Conservation (phyloP, 306 rosid genomes). For the Pyrus pyrifolia region DNA sequence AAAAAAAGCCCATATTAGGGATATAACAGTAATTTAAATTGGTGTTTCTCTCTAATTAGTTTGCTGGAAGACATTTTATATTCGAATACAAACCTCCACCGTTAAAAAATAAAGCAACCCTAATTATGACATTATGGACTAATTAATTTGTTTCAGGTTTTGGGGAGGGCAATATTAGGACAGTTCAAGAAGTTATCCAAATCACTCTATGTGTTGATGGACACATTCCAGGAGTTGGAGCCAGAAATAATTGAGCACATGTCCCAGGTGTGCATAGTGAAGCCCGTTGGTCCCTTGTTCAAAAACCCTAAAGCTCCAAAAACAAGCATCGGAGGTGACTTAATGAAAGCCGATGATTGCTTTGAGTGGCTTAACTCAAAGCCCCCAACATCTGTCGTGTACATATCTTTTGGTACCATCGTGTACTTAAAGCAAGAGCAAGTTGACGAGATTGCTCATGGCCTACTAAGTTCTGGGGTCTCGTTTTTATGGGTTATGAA, state of each 20-base stretch:
- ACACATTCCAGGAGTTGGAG: slow-evolving; percentile 33
- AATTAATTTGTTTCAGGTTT: neutral
- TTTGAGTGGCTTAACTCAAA: slow-evolving; percentile 54
- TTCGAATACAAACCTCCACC: no score
- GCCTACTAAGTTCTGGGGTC: slow-evolving; percentile 31
- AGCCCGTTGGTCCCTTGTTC: slow-evolving; percentile 56
- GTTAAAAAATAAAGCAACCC: no score
- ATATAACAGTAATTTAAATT: no score
- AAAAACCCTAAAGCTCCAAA: slow-evolving; percentile 18
- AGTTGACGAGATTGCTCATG: slow-evolving; percentile 59
- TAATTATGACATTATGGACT: neutral
- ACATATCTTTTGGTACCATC: slow-evolving; percentile 57
- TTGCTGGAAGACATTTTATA: no score
- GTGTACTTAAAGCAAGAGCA: slow-evolving; percentile 48
- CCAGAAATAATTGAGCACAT: slow-evolving; percentile 3
- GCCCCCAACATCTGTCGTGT: slow-evolving; percentile 38
- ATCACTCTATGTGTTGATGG: slow-evolving; percentile 26
- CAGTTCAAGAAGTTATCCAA: slow-evolving; percentile 23
- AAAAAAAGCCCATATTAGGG: no score
- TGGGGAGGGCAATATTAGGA: slow-evolving; percentile 10
- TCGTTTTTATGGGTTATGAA: slow-evolving; percentile 61
- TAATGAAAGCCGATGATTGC: slow-evolving; percentile 39
- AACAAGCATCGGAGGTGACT: slow-evolving; percentile 35
- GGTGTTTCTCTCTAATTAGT: no score
- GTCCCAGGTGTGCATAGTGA: slow-evolving; percentile 16